Conservation (phyloP, 768 basidiomycete genomes). For the Kondoa subrosea region DNA sequence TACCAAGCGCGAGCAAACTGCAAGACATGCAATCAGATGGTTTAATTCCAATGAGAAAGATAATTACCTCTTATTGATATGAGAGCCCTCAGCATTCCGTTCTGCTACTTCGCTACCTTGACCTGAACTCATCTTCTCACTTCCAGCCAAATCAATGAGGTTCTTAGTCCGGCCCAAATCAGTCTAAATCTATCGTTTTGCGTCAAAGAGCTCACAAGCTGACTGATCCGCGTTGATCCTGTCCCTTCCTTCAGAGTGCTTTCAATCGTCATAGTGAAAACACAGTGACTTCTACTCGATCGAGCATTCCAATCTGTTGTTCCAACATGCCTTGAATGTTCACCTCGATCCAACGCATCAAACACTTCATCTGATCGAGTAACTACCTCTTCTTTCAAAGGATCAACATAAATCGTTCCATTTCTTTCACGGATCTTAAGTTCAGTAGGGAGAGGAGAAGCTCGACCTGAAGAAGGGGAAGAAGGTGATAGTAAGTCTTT, state of each 20-base stretch:
- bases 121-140: conserved; percentile 39
- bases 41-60: neutral
- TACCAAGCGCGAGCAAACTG: conserved; percentile 78
- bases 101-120: conserved; percentile 72
- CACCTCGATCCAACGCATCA: conserved; percentile 68
- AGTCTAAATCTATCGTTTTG: neutral
- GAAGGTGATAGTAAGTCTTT: conserved; percentile 28
- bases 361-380: conserved; percentile 70
- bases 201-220: conserved; percentile 25
- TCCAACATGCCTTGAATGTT: conserved; percentile 71
- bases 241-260: conserved; percentile 28
- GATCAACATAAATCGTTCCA: conserved; percentile 45
- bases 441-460: conserved; percentile 57
- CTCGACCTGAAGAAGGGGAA: conserved; percentile 40
- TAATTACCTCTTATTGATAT: conserved; percentile 53
- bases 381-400: conserved; percentile 82
- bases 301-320: conserved; percentile 98
- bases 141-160: conserved; percentile 88
- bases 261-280: conserved; percentile 50
- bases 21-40: neutral
- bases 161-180: conserved; percentile 39
- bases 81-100: conserved; percentile 84
- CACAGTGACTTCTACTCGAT: conserved; percentile 82
- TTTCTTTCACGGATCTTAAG: conserved; percentile 37
- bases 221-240: conserved; percentile 59